A percentile compares a stretch with the other conserved stretches of the same genome.
These are phyloP conservation scores for Spergularia bocconei DNA, from an alignment of 148 eudicot genomes.

Conservation along the genomic window DNA sequence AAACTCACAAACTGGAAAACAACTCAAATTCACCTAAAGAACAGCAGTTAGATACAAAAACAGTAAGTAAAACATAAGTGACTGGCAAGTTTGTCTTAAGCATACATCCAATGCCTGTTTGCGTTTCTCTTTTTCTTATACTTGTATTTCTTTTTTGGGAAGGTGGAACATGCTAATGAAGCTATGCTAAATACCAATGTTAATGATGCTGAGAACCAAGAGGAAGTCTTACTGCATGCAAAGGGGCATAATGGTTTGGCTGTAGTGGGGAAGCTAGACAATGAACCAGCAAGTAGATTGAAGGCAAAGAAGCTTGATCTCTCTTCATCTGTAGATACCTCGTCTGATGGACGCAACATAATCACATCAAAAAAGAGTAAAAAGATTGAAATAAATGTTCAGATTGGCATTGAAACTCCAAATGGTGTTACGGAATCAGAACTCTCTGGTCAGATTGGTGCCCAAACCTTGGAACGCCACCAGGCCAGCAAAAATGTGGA, in stretches of 20 bases:
- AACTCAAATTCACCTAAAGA: constrained; percentile 15
- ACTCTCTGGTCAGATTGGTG: constrained; percentile 6
- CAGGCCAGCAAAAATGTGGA: constrained; percentile 14
- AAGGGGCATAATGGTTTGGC: background rate
- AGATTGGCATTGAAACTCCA: constrained; percentile 21
- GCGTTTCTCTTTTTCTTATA: background rate
- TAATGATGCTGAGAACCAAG: background rate
- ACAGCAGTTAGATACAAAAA: constrained; percentile 10
- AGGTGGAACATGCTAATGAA: constrained; percentile 13
- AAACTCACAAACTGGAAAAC: constrained; percentile 25
- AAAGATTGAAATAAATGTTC: constrained; percentile 29
- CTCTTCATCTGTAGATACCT: constrained; percentile 31
- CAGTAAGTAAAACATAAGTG: background rate
- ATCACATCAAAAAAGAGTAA: constrained; percentile 18
- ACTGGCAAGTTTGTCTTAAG: background rate
- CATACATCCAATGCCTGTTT: background rate
- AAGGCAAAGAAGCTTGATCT: constrained; percentile 25
- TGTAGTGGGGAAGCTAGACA: background rate
- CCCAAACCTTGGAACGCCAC: constrained; percentile 22
- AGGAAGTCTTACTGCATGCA: background rate
- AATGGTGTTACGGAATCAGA: constrained; percentile 13
- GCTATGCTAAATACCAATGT: background rate
- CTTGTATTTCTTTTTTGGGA: background rate
- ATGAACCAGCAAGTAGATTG: constrained; percentile 5
- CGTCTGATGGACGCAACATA: constrained; percentile 25